A percentile compares a stretch with the other conserved stretches of the same genome.
phyloP scores from a whole-genome alignment of 2,329 filamentous ascomycete species.

The Helotiales sp. region DNA sequence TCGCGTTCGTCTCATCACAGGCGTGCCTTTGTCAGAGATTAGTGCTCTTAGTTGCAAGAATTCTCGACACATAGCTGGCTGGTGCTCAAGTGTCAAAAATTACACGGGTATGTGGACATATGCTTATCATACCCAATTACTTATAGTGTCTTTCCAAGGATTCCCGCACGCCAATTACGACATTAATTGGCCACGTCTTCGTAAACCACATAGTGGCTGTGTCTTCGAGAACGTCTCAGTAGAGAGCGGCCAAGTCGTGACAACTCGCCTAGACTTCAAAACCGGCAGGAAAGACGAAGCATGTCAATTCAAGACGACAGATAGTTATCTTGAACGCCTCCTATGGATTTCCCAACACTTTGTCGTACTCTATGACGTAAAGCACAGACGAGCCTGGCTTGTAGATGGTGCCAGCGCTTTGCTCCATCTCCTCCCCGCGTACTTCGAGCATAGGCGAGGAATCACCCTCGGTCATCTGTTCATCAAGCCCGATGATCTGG shows the following conservation, averaged over 20 bases:
- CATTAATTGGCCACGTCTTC: neutral
- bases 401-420: conserved; percentile 32
- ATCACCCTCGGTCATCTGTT: too few species aligned
- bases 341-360: neutral
- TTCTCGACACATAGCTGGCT: conserved; percentile 10
- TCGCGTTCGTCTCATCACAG: too few species aligned
- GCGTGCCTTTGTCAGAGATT: too few species aligned
- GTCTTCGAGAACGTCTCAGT: conserved; percentile 1
- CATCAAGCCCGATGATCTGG: neutral
- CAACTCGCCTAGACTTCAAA: neutral
- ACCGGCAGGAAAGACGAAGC: conserved; percentile 5
- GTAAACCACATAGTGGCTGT: neutral
- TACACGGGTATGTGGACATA: conserved; percentile 5
- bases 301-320: neutral
- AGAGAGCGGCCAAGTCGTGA: neutral
- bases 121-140: too few species aligned
- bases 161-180: neutral
- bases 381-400: conserved; percentile 34
- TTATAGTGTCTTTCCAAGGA: too few species aligned
- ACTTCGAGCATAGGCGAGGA: conserved; percentile 17
- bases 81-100: conserved; percentile 3
- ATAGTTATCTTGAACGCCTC: neutral
- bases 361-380: conserved; percentile 10
- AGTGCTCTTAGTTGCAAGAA: too few species aligned
- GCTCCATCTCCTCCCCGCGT: conserved; percentile 27